phyloP scores from a whole-genome alignment of 768 basidiomycete species.

The Serendipita vermifera region DNA sequence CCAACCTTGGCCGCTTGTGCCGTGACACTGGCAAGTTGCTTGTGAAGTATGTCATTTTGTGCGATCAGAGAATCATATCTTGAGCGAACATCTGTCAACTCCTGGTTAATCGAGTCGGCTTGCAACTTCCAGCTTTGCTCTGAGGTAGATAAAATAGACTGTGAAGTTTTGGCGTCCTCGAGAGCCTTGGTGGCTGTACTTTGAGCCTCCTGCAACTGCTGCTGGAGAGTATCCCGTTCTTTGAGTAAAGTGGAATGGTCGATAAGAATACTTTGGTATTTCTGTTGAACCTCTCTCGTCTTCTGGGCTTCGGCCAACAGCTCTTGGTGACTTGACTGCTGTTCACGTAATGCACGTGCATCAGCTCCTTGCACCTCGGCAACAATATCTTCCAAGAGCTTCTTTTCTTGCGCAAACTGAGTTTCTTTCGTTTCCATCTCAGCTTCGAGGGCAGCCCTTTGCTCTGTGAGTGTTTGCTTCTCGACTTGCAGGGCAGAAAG shows the following conservation, averaged over 20 bases:
- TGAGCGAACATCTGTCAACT: conserved; percentile 54
- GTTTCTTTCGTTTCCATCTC: conserved; percentile 54
- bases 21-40: conserved; percentile 74
- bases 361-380: conserved; percentile 68
- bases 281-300: conserved; percentile 52
- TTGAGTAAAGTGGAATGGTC: conserved; percentile 80
- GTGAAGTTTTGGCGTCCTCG: conserved; percentile 57
- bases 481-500: conserved; percentile 44
- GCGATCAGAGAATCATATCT: conserved; percentile 62
- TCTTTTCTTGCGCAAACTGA: conserved; percentile 68
- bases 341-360: conserved; percentile 37
- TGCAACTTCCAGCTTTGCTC: conserved; percentile 74
- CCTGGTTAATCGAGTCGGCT: conserved; percentile 62
- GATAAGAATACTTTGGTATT: conserved; percentile 69
- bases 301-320: conserved; percentile 48
- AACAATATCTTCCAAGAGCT: conserved; percentile 67
- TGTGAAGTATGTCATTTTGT: conserved; percentile 66
- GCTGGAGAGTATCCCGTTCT: conserved; percentile 46
- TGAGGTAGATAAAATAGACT: conserved; percentile 54
- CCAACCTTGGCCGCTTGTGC: conserved; percentile 67
- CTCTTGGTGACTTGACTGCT: conserved; percentile 51
- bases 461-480: conserved; percentile 31
- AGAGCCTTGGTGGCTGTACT: conserved; percentile 43
- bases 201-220: conserved; percentile 44
- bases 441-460: conserved; percentile 46